Base-by-base conservation (phyloP, 345 rosid species). In the Populus pruinosa region DNA sequence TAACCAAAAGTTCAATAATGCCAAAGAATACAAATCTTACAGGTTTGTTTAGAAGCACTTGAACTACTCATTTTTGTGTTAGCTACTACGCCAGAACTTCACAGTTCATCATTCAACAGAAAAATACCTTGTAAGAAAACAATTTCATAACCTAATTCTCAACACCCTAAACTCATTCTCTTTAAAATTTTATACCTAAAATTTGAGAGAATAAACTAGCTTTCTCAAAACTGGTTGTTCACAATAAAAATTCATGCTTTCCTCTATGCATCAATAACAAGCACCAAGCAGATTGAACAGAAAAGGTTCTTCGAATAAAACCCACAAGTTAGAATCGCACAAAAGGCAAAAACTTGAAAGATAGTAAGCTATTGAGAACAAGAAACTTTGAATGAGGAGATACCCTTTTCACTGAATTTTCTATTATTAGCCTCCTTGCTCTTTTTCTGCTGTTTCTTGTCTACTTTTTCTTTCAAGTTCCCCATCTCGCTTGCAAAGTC, bases 321-420 rank as follows among this genome's bases (percentile, higher is more conserved):
- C 29, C 63, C 63, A n/a, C 63, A 4, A n/a, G 29, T 9, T 23
- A n/a, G 29, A 59, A 59, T 59, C 29, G 25, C 11, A 1, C 0
- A 59, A 23, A n/a, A n/a, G 25, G 27, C 1, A 59, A n/a, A 8
- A 59, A 59, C 63, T n/a, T n/a, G 63, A 59, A 59, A 59, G 63
- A n/a, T n/a, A 23, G 63, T 1, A 23, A 59, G 14, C 63, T 59
- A n/a, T 59, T 5, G 5, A 47, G 33, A 77, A 49, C 25, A 33
- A 25, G 27, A 53, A 33, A 33, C 6, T n/a, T 43, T 3, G 27
- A 49, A 36, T 5, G 38, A 23, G 49, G 23, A 61, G 21, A 68
- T 56, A 73, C 82, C 77, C 73, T 68, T 79, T 17, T 18, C 10
- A 2, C 63, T 47, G 25, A 69, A 50, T 33, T 74, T 41, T 9